A percentile compares a stretch with the other conserved stretches of the same genome.
Conservation (phyloP, 345 rosid species). For the Adansonia digitata region DNA sequence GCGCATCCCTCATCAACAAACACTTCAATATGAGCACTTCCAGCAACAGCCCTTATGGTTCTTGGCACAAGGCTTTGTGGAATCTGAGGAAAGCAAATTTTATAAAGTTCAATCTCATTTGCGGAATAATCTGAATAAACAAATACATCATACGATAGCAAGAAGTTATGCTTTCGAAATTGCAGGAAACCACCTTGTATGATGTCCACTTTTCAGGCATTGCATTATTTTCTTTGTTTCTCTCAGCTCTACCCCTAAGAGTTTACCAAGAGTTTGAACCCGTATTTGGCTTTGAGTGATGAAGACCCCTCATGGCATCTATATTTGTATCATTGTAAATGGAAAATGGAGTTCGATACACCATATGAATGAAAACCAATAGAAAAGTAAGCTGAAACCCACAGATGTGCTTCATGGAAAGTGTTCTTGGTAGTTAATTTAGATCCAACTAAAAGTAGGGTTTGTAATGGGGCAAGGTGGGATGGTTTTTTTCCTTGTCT, state of each 20-base stretch:
- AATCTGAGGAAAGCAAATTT: slow-evolving; percentile 36
- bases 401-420: background rate
- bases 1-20: slow-evolving; percentile 68
- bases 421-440: too few relatives aligned
- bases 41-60: slow-evolving; percentile 34
- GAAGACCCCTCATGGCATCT: slow-evolving; percentile 23
- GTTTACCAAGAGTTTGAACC: slow-evolving; percentile 49
- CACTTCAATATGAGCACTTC: slow-evolving; percentile 60
- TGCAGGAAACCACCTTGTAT: slow-evolving; percentile 49
- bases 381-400: too few relatives aligned
- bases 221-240: too few relatives aligned
- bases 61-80: slow-evolving; percentile 50
- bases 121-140: too few relatives aligned
- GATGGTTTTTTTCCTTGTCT: too few relatives aligned
- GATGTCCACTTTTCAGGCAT: slow-evolving; percentile 67
- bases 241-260: slow-evolving; percentile 67
- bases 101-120: slow-evolving; percentile 4
- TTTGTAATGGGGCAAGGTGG: too few relatives aligned
- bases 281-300: slow-evolving; percentile 38
- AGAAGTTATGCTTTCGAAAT: background rate
- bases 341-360: slow-evolving; percentile 34
- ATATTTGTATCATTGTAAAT: too few relatives aligned
- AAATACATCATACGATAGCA: background rate
- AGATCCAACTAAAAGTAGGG: too few relatives aligned
- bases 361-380: slow-evolving; percentile 25